Evolutionary conservation across 225 moss, liverwort and hornwort genomes (phyloP), one percentile per base, ranked within the genome.

Genomic region (Straminergon stramineum): DNA sequence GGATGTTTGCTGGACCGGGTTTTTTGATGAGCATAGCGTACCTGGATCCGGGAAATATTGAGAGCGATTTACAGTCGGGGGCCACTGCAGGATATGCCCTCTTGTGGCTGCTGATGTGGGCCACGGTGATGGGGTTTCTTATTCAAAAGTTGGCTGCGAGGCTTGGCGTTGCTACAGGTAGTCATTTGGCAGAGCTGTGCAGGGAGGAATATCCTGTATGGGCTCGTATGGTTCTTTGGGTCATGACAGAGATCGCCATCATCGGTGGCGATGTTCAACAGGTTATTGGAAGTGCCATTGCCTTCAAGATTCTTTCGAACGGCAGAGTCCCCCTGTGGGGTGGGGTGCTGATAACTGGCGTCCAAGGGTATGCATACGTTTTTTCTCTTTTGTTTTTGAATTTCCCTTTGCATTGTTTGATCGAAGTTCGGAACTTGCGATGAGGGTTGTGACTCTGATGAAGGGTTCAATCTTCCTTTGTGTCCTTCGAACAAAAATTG

Each of bases 11-110:
- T 48, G 97, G 97, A 39, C 97, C 97, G 27, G 97, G 97, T 31
- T 97, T 97, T 93, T 79, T 97, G 71, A 97, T 97, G 97, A 97
- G 97, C 88, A 96, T 97, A 77, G 97, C 96, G 19, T 97, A 97
- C 71, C 94, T 97, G 74, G 97, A 97, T 95, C 97, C 97, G 77
- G 97, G 97, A 43, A 97, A 97, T 63, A 95, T 97, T 84, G 97
- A 97, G 90, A 97, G 97, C 85, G 96, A 97, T 87, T 92, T 97
- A 43, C 97, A 97, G 87, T 96, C 96, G 56, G 97, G 97, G 52
- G 96, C 97, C 71, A 95, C 90, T 56, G 96, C 97, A 82, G 97
- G 97, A 43, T 97, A 97, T 88, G 87, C 88, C 51, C 92, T 97
- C 20, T 86, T 97, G 45, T 97, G 97, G 97, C 80, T 97, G 66